phyloP scores from a whole-genome alignment of 257 asterid species.

The Penstemon newberryi region DNA sequence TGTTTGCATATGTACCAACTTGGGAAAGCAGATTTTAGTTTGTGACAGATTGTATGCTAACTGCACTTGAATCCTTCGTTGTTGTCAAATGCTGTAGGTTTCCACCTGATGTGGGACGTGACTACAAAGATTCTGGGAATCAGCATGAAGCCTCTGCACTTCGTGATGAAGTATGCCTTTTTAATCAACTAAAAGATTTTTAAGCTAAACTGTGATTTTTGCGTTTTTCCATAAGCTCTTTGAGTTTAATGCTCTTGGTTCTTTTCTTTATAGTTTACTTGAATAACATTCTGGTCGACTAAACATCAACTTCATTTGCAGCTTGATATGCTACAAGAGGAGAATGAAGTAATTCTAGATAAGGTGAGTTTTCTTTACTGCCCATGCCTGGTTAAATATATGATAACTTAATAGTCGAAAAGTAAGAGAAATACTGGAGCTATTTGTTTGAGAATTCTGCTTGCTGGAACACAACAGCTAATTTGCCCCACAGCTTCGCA shows the following conservation, averaged over 20 bases:
- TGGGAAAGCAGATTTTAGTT: background rate
- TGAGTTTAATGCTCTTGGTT: slow-evolving; percentile 17
- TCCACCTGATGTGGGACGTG: slow-evolving; percentile 66
- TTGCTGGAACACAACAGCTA: slow-evolving; percentile 33
- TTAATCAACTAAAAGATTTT: slow-evolving; percentile 13
- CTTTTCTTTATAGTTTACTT: slow-evolving; percentile 9
- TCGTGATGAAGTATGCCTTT: slow-evolving; percentile 79
- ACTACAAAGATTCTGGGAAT: slow-evolving; percentile 67
- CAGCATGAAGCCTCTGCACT: slow-evolving; percentile 86
- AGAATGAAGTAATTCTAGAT: slow-evolving; percentile 73
- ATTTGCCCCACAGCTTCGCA: slow-evolving; percentile 70
- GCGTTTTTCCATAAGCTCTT: slow-evolving; percentile 20
- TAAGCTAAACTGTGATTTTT: slow-evolving; percentile 21
- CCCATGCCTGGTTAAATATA: slow-evolving; percentile 1
- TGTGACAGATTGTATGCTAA: background rate
- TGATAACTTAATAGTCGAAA: too few species aligned
- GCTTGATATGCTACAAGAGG: slow-evolving; percentile 98
- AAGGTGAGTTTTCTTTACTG: slow-evolving; percentile 58
- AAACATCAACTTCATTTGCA: slow-evolving; percentile 48
- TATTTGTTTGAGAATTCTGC: slow-evolving; percentile 17
- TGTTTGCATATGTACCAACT: background rate
- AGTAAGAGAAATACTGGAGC: background rate
- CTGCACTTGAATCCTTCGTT: slow-evolving; percentile 22
- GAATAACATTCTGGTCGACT: slow-evolving; percentile 18
- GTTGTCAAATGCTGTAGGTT: slow-evolving; percentile 54